Evolutionary conservation across 2,329 filamentous ascomycete species (phyloP), one percentile per base, ranked within the genome.

Genomic region (Fusarium austroafricanum): DNA sequence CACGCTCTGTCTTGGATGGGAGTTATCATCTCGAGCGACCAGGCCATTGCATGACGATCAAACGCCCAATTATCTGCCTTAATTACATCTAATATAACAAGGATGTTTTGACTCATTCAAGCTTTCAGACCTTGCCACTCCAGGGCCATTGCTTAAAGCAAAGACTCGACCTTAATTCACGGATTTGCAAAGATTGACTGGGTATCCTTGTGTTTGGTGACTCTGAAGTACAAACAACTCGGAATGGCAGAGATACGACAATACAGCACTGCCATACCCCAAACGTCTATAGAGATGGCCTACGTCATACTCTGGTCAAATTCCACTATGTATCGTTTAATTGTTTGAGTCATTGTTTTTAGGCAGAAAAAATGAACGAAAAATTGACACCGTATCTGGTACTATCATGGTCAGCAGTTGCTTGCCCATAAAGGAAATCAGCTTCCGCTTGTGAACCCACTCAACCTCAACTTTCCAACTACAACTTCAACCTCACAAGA

Each of bases 381-480:
- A 37, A 11, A 10, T 20, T 21, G 21, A n/a, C 15, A 10, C 37
- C 18, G 46, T 38, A n/a, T 17, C 26, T 43, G 38, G 42, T 65
- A 44, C 39, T 46, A 42, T 60, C 17, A n/a, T 40, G 28, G 43
- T 43, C 40, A 55, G 40, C 29, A 26, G 26, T 28, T 58, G 21
- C 38, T 21, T 40, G 31, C 20, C 50, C 45, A 37, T 59, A 49
- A 65, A 53, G 45, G 46, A 44, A 55, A 47, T 38, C 44, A 55
- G 45, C 56, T 63, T 68, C 53, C 43, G 18, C 42, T 45, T 42
- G 53, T 45, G 50, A 67, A 55, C 53, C 65, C 47, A 65, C 69
- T 43, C 45, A 55, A 26, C 38, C 50, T 53, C 51, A 58, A 65
- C 63, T 51, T 62, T 35, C 44, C 70, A 61, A 59, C 70, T 55